Conservation (phyloP, 345 rosid genomes). For the Isatis tinctoria region DNA sequence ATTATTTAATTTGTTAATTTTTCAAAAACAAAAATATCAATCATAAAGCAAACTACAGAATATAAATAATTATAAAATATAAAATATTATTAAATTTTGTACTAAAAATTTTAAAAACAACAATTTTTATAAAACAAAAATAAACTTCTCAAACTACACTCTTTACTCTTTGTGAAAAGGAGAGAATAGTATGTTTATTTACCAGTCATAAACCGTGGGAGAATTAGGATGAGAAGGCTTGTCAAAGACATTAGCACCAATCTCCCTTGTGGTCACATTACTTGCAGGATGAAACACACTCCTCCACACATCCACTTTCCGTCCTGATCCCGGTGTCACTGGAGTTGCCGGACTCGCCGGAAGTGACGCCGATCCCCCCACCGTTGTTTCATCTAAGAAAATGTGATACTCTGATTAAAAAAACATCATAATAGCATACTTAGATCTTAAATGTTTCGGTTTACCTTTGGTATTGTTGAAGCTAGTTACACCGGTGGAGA, state of each 20-base stretch:
- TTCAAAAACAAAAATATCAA: no score
- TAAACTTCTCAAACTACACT: no score
- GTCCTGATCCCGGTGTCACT: conserved; percentile 34
- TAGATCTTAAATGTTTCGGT: not conserved
- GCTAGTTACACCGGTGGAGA: conserved; percentile 30
- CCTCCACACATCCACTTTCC: conserved; percentile 91
- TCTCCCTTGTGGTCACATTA: conserved; percentile 67
- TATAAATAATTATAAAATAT: no score
- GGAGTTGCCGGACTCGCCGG: conserved; percentile 29
- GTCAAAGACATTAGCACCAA: conserved; percentile 73
- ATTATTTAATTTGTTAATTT: no score
- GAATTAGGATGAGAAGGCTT: conserved; percentile 76
- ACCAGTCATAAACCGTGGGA: conserved; percentile 98
- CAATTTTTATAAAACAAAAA: no score
- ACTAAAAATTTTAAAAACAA: no score
- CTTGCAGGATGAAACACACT: conserved; percentile 96
- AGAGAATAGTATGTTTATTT: no score
- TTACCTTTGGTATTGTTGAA: conserved; percentile 33
- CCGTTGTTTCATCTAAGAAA: not conserved
- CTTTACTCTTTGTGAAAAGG: no score
- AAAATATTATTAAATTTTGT: no score
- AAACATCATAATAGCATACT: not conserved
- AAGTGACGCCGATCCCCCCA: conserved; percentile 7
- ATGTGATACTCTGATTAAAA: not conserved
- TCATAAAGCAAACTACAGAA: no score